Evolutionary conservation across 345 rosid species (phyloP).

Genomic region (Murraya paniculata): DNA sequence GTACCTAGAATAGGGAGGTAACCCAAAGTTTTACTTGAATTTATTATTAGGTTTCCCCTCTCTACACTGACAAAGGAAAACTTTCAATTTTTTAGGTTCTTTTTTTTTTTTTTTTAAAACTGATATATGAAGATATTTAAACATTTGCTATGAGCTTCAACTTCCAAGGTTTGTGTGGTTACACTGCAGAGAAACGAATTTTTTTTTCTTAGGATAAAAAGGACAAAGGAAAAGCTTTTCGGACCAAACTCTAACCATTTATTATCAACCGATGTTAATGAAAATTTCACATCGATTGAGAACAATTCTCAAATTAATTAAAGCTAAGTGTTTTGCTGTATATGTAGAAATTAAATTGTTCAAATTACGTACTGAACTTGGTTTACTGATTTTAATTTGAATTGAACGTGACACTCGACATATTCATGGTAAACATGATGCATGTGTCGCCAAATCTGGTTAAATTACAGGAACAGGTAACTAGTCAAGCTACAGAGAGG

Average conservation of each 20-base stretch:
- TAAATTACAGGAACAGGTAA: not conserved
- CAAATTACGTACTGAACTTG: not conserved
- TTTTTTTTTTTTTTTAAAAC: not conserved
- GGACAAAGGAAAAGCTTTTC: too few relatives aligned
- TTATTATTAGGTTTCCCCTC: not conserved
- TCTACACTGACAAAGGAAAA: not conserved
- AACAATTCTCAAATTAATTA: too few relatives aligned
- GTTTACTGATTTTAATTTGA: not conserved
- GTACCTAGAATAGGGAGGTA: constrained; percentile 11
- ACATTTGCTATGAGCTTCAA: not conserved
- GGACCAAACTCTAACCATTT: too few relatives aligned
- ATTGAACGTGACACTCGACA: not conserved
- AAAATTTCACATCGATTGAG: too few relatives aligned
- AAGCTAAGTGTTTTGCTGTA: too few relatives aligned
- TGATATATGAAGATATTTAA: not conserved
- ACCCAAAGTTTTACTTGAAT: not conserved
- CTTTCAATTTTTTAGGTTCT: not conserved
- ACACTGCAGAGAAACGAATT: not conserved
- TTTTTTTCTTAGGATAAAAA: too few relatives aligned
- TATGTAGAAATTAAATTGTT: too few relatives aligned
- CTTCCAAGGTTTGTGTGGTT: not conserved
- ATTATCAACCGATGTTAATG: too few relatives aligned
- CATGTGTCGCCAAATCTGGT: not conserved
- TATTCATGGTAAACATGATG: not conserved
- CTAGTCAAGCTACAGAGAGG: not conserved